Evolutionary conservation across 73 alveolate genomes (phyloP).

Genomic region (Paramecium sonneborni): DNA sequence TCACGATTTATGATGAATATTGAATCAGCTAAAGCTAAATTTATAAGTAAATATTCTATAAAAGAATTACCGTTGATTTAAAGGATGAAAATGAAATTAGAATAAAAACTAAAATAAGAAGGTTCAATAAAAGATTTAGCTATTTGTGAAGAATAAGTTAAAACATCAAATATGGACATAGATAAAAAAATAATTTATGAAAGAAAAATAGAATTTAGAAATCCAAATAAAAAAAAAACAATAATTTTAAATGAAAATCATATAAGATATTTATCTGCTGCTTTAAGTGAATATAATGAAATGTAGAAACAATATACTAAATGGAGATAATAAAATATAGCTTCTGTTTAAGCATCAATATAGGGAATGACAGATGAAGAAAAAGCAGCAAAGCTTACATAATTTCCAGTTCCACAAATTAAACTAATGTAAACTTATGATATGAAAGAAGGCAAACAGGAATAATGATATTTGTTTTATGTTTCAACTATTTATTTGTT

Average conservation of each 20-base stretch:
- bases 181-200: not conserved
- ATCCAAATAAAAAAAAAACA: not conserved
- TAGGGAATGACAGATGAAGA: not conserved
- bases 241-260: not conserved
- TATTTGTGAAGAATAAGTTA: not conserved
- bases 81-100: conserved; percentile 37
- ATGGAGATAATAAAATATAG: conserved; percentile 48
- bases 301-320: not conserved
- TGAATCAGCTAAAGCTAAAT: conserved; percentile 28
- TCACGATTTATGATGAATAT: conserved; percentile 16
- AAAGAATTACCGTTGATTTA: conserved; percentile 1
- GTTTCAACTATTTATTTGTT: not conserved
- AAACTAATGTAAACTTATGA: not conserved
- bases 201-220: not conserved
- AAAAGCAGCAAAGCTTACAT: not conserved
- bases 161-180: not conserved
- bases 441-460: conserved; percentile 17
- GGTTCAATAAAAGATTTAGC: not conserved
- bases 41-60: not conserved
- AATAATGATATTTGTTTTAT: not conserved
- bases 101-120: not conserved
- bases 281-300: not conserved
- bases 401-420: conserved; percentile 38
- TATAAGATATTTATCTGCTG: not conserved
- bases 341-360: not conserved